Conservation (phyloP, 192 early-diverging fungal species). For the Coemansia sp. region DNA sequence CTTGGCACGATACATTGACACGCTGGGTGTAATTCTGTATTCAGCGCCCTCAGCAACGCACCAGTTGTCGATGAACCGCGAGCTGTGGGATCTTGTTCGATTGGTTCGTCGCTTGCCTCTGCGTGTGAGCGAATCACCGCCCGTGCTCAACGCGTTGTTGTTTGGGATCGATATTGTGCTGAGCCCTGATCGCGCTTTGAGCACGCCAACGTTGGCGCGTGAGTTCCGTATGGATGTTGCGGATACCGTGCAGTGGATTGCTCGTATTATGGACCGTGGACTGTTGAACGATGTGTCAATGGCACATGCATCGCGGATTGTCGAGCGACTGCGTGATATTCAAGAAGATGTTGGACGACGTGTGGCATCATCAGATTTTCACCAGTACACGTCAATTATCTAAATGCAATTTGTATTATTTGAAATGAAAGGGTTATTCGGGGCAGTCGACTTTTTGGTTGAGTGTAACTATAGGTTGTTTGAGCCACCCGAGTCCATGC, state of each 20-base stretch:
- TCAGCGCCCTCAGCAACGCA: conserved; percentile 30
- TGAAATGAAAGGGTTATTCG: conserved; percentile 18
- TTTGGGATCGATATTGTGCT: conserved; percentile 49
- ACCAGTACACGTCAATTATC: conserved; percentile 23
- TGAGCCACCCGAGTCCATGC: conserved; percentile 35
- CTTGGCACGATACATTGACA: conserved; percentile 41
- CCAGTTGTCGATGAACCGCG: conserved; percentile 44
- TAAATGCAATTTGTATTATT: conserved; percentile 1
- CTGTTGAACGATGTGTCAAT: conserved; percentile 2
- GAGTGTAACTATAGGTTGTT: conserved; percentile 45
- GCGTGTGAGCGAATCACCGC: conserved; percentile 25
- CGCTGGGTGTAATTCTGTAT: conserved; percentile 44
- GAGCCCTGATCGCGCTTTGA: conserved; percentile 34
- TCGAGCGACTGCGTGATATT: conserved; percentile 32
- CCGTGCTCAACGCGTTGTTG: conserved; percentile 40
- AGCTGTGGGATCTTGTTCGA: conserved; percentile 40
- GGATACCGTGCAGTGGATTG: conserved; percentile 32
- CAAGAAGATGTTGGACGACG: conserved; percentile 28
- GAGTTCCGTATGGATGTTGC: conserved; percentile 47
- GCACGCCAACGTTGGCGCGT: conserved; percentile 32
- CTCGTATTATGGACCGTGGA: conserved; percentile 12
- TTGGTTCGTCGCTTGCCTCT: conserved; percentile 21
- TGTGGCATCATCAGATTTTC: conserved; percentile 10
- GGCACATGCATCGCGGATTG: conserved; percentile 34
- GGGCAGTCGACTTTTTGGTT: conserved; percentile 50